phyloP scores from a whole-genome alignment of 2,329 filamentous ascomycete species.

The Harringtonia aguacate region DNA sequence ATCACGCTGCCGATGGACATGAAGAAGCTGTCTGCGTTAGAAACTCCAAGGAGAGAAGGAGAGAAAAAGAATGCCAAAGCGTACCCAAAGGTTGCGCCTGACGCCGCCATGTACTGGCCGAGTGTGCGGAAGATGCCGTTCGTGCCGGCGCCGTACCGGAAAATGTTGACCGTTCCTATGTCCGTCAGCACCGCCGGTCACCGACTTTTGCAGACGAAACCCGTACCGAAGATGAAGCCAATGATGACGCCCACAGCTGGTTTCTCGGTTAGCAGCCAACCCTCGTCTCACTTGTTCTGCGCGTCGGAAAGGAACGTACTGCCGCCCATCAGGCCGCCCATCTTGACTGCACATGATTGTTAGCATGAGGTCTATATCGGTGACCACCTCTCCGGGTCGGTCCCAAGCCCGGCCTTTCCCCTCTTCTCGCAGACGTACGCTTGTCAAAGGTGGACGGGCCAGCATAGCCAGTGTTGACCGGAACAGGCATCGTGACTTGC shows the following conservation, averaged over 20 bases:
- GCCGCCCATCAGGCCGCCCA: slow-evolving; percentile 97
- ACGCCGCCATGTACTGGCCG: slow-evolving; percentile 94
- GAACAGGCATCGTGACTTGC: slow-evolving; percentile 20
- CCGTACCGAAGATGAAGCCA: slow-evolving; percentile 89
- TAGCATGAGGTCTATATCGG: slow-evolving; percentile 11
- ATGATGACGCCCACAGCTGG: slow-evolving; percentile 91
- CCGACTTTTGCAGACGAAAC: not conserved
- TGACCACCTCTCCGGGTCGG: not conserved
- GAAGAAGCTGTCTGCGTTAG: slow-evolving; percentile 57
- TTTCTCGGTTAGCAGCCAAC: slow-evolving; percentile 19
- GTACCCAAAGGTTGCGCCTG: slow-evolving; percentile 92
- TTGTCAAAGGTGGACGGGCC: slow-evolving; percentile 45
- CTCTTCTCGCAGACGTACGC: slow-evolving; percentile 26
- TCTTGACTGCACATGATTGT: slow-evolving; percentile 59
- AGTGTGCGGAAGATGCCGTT: slow-evolving; percentile 91
- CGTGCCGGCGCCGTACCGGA: slow-evolving; percentile 84
- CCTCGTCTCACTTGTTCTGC: not conserved
- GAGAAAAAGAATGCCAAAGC: slow-evolving; percentile 13
- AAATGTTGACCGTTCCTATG: slow-evolving; percentile 81
- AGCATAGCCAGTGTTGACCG: slow-evolving; percentile 16
- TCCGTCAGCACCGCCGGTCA: slow-evolving; percentile 8
- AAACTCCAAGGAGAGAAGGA: not conserved
- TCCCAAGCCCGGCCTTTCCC: no score
- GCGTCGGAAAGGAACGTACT: slow-evolving; percentile 51
- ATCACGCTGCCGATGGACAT: slow-evolving; percentile 98